phyloP scores from a whole-genome alignment of 2,329 filamentous ascomycete genomes.

The Colletotrichum tropicicola region DNA sequence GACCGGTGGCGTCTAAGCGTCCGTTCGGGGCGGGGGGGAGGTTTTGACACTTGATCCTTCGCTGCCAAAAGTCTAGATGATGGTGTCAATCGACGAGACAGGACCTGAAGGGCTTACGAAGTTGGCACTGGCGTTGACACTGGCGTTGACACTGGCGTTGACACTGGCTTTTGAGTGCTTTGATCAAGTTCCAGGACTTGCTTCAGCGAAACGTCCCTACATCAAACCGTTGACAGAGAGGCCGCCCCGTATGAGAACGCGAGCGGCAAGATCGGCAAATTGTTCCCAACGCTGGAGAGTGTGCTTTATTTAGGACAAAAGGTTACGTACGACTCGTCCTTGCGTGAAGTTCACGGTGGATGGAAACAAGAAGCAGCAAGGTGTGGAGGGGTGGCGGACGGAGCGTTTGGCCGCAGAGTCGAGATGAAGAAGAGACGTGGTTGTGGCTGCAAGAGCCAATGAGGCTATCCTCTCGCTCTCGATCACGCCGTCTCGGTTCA shows the following conservation, averaged over 20 bases:
- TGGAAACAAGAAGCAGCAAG: background rate
- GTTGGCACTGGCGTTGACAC: background rate
- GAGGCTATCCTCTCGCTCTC: background rate
- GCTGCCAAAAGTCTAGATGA: background rate
- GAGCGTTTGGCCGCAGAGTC: background rate
- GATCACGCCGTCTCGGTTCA: background rate
- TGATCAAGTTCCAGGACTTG: conserved; percentile 2
- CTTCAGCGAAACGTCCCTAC: conserved; percentile 2
- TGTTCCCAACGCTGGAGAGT: background rate
- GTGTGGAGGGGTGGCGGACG: background rate
- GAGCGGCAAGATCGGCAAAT: conserved; percentile 3
- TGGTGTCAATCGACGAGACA: background rate
- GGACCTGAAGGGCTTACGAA: background rate
- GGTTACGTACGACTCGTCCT: background rate
- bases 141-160: background rate
- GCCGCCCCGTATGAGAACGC: background rate
- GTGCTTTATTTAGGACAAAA: background rate
- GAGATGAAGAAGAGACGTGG: background rate
- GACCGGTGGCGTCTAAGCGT: background rate
- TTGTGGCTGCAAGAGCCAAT: background rate
- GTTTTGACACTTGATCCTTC: background rate
- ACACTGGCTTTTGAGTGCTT: background rate
- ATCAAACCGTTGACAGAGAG: background rate
- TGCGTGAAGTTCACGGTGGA: background rate
- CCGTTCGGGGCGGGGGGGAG: background rate